Conservation (phyloP, 306 rosid species). For the Spatholobus suberectus region DNA sequence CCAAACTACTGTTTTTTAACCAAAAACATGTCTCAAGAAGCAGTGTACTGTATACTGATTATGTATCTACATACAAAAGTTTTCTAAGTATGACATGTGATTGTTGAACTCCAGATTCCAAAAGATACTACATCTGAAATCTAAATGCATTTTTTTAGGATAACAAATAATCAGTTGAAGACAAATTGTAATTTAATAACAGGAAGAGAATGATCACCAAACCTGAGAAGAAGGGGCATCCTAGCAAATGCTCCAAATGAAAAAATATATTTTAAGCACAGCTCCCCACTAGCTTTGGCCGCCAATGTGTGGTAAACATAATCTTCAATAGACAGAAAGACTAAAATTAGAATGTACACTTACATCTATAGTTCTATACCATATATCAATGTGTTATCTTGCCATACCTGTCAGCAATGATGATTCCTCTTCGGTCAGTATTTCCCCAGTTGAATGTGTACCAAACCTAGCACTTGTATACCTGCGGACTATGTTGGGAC, state of each 20-base stretch:
- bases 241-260: conserved; percentile 90
- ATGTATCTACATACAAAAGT: not conserved
- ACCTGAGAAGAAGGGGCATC: conserved; percentile 91
- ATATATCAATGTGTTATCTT: conserved; percentile 30
- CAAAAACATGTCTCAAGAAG: conserved; percentile 11
- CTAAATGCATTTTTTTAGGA: not conserved
- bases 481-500: conserved; percentile 74
- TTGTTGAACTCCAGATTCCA: not conserved
- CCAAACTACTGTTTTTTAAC: conserved; percentile 13
- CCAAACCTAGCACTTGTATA: conserved; percentile 87
- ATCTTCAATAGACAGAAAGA: conserved; percentile 56
- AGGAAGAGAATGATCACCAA: conserved; percentile 37
- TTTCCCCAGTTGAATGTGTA: conserved; percentile 63
- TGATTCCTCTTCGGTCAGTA: conserved; percentile 74
- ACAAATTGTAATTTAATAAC: not conserved
- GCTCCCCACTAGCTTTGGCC: conserved; percentile 95
- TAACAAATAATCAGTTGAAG: conserved; percentile 7
- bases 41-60: not conserved
- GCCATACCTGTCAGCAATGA: conserved; percentile 73
- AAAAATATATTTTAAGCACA: conserved; percentile 88
- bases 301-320: conserved; percentile 89
- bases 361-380: not conserved
- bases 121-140: conserved; percentile 4
- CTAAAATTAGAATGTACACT: not conserved
- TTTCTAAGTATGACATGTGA: not conserved